phyloP scores from a whole-genome alignment of 176 grass and related monocot genomes.

The Themeda triandra region DNA sequence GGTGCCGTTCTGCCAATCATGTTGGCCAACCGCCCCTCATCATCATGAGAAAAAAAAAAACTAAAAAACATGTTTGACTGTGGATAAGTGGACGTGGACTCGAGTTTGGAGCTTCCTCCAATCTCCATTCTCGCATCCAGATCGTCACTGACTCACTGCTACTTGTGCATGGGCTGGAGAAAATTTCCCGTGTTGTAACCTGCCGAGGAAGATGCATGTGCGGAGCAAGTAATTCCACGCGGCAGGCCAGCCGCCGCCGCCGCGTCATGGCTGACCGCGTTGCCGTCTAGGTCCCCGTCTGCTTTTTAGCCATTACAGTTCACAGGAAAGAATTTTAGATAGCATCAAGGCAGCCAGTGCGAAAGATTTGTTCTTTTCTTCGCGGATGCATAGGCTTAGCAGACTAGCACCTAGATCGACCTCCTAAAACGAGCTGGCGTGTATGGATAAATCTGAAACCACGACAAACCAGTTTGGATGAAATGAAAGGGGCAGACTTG shows the following conservation, averaged over 20 bases:
- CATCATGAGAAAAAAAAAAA: neutral
- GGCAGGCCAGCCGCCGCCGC: neutral
- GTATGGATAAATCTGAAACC: neutral
- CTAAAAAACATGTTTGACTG: neutral
- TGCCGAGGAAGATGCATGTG: neutral
- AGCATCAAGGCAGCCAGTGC: neutral
- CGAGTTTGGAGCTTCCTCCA: neutral
- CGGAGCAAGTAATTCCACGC: neutral
- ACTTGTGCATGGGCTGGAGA: neutral
- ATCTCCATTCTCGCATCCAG: neutral
- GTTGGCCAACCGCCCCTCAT: neutral
- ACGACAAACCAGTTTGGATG: neutral
- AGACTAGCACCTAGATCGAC: neutral
- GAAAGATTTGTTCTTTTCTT: neutral
- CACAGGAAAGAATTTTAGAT: neutral
- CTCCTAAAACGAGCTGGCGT: neutral
- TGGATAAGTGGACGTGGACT: neutral
- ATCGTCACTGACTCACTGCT: neutral
- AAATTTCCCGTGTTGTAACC: conserved; percentile 3
- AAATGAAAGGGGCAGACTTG: neutral
- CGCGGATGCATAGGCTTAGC: neutral
- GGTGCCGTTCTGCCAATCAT: neutral
- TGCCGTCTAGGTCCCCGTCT: neutral
- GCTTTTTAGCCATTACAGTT: neutral
- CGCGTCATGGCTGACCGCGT: neutral